These are phyloP conservation scores for Phytophthora hibernalis DNA, from an alignment of 352 stramenopile genomes.

Conservation along the genomic window DNA sequence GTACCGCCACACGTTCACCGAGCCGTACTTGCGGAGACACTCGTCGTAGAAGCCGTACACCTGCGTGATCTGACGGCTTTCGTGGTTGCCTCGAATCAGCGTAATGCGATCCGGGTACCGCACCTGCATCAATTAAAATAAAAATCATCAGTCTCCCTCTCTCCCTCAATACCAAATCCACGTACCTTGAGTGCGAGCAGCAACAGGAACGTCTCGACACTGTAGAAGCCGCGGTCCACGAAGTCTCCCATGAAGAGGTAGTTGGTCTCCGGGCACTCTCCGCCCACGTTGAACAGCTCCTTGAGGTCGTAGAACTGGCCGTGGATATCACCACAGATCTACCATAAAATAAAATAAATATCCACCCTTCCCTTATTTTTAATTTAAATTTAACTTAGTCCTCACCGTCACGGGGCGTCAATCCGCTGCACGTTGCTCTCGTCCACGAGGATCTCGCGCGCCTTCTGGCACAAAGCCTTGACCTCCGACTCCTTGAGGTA, in stretches of 20 bases:
- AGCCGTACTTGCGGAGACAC: conserved; percentile 98
- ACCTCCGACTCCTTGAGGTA: conserved; percentile 99
- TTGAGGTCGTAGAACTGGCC: conserved; percentile 99
- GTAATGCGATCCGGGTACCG: conserved; percentile 99
- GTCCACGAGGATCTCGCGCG: conserved; percentile 98
- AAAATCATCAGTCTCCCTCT: background rate
- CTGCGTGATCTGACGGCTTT: conserved; percentile 98
- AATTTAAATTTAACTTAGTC: background rate
- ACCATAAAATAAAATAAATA: conserved; percentile 8
- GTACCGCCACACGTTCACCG: conserved; percentile 99
- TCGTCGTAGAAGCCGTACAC: conserved; percentile 99
- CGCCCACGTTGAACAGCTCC: conserved; percentile 98
- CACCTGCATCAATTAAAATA: conserved; percentile 53
- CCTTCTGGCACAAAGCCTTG: conserved; percentile 97
- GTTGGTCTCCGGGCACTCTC: conserved; percentile 98
- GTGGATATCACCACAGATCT: conserved; percentile 99
- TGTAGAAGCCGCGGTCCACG: conserved; percentile 99
- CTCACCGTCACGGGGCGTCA: conserved; percentile 97
- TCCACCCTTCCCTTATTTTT: conserved; percentile 18
- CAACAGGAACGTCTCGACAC: conserved; percentile 99
- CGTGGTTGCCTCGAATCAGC: conserved; percentile 99
- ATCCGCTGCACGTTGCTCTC: conserved; percentile 99
- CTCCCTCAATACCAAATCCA: background rate
- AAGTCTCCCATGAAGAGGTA: conserved; percentile 99
- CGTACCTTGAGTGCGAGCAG: conserved; percentile 97